Evolutionary conservation across 495 filamentous ascomycete genomes (phyloP).

Genomic region (Aspergillus affinis): DNA sequence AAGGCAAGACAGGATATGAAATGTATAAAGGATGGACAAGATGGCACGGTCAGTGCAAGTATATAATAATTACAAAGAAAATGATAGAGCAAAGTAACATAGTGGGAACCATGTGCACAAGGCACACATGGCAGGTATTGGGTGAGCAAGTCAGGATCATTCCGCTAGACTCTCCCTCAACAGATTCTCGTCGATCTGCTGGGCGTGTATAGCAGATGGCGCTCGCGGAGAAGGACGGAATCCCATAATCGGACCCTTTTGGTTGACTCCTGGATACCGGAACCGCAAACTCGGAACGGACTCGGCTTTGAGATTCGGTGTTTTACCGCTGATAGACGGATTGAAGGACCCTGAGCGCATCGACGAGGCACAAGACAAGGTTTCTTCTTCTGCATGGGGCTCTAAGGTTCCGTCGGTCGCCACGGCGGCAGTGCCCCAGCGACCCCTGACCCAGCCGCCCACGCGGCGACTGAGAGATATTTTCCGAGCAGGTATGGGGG

Average conservation of each 20-base stretch:
- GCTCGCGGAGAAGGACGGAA: conserved; percentile 34
- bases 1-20: background rate
- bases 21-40: background rate
- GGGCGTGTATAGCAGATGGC: conserved; percentile 34
- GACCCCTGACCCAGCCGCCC: conserved; percentile 57
- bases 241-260: conserved; percentile 47
- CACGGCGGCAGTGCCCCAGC: conserved; percentile 50
- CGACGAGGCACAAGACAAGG: conserved; percentile 17
- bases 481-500: conserved; percentile 23
- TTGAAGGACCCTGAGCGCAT: conserved; percentile 8
- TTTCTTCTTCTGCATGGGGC: conserved; percentile 20
- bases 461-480: conserved; percentile 44
- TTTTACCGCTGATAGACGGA: conserved; percentile 6
- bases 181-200: conserved; percentile 37
- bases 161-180: conserved; percentile 45
- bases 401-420: conserved; percentile 22
- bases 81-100: background rate
- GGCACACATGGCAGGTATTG: conserved; percentile 6
- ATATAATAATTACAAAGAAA: background rate
- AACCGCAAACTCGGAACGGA: conserved; percentile 25
- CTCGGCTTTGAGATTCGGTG: conserved; percentile 8
- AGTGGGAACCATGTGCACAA: conserved; percentile 2
- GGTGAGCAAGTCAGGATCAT: conserved; percentile 12
- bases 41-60: background rate
- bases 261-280: conserved; percentile 47